Evolutionary conservation across 176 grass and related monocot genomes (phyloP), one percentile per base, ranked within the genome.

Genomic region (Bothriochloa decipiens): DNA sequence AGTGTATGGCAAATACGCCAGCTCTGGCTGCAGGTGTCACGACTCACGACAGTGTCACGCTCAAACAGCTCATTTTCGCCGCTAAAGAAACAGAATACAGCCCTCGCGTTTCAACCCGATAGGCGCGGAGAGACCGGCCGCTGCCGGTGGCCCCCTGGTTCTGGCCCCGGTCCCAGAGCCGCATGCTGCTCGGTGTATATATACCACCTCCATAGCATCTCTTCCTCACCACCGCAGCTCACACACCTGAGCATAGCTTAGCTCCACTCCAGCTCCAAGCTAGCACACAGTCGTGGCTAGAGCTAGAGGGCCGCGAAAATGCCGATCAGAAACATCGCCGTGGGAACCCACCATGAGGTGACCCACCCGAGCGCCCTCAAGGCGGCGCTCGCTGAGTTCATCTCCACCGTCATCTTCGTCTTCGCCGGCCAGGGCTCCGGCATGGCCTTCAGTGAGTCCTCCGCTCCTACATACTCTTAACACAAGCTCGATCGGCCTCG

Each of bases 401-500:
- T 99, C 82, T 92, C 74, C 83, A 99, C 96, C 81, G 82, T 99
- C 88, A 96, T 99, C 89, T 99, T 99, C 89, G 93, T 99, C 83
- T 99, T 99, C 86, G 93, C 96, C 52, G 91, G 96, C 86, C 91
- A 94, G 78, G 96, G 96, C 78, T 99, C 96, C 69, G 93, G 91
- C 91, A 91, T 96, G 88, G 93, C 96, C 84, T 99, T 91, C 83
- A 79, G 96, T 99, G 82, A 82, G 87, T 89, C 4, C 2, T 29
- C 17, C 13, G 7, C 43, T 64, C n/a, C 23, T 14, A 58, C n/a
- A n/a, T n/a, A n/a, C 26, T 18, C 45, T 11, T 27, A 22, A 4
- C 42, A 11, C 0, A 55, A 12, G 26, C 46, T 29, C 58, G 40
- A 14, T 0, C 37, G 11, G 45, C 45, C 40, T 41, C 39, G 8